Evolutionary conservation across 2,329 filamentous ascomycete genomes (phyloP).

Genomic region (Aspergillus tanneri): DNA sequence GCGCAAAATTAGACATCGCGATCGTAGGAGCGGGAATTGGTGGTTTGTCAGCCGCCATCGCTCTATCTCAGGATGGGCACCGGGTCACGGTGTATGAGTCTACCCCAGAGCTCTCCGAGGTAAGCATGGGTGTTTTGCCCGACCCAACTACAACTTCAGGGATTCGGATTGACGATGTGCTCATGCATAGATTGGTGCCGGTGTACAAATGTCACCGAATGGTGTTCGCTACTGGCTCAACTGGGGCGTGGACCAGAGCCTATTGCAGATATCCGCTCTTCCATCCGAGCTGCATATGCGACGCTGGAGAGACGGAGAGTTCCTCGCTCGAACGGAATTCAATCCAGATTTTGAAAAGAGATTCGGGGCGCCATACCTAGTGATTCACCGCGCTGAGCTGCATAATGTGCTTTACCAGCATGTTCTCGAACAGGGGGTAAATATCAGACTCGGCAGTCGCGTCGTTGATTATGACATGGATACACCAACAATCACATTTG

Average conservation of each 20-base stretch:
- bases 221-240: slow-evolving; percentile 41
- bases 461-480: slow-evolving; percentile 17
- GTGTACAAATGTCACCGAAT: slow-evolving; percentile 45
- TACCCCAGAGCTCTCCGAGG: too few relatives aligned
- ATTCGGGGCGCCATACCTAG: slow-evolving; percentile 44
- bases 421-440: slow-evolving; percentile 19
- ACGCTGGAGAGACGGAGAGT: slow-evolving; percentile 38
- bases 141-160: too few relatives aligned
- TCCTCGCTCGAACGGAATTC: slow-evolving; percentile 37
- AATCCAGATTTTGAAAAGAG: slow-evolving; percentile 34
- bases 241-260: slow-evolving; percentile 38
- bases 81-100: too few relatives aligned
- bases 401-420: slow-evolving; percentile 30
- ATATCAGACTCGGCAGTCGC: slow-evolving; percentile 14
- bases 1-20: too few relatives aligned
- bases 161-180: too few relatives aligned
- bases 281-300: slow-evolving; percentile 29
- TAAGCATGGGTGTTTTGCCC: too few relatives aligned
- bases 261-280: too few relatives aligned
- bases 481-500: slow-evolving; percentile 11
- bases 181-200: slow-evolving; percentile 38
- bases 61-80: too few relatives aligned
- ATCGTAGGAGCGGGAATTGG: too few relatives aligned
- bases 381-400: slow-evolving; percentile 51
- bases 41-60: too few relatives aligned